Evolutionary conservation across 805 yeast species (phyloP), one percentile per base, ranked within the genome.

Genomic region (Metschnikowia colocasiae): DNA sequence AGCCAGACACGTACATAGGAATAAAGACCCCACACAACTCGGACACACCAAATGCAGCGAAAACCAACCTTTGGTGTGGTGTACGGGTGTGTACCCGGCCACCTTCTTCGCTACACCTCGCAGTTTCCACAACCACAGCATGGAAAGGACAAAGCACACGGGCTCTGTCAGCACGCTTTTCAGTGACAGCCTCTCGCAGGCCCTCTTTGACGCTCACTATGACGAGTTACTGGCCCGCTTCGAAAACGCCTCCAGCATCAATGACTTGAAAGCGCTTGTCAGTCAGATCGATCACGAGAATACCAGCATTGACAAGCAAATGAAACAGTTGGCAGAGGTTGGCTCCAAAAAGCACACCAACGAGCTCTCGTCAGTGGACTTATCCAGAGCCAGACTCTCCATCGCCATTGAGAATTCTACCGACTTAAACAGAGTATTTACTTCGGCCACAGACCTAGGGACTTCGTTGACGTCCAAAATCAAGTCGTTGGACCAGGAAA

Each of bases 401-500:
- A 71, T 81, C 0, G 75, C 87, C 1, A 68, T 84, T 46, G 64
- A 75, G 20, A 71, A 73, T 35, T 83, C 91, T 10, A 77, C 80
- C 42, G 72, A 78, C 2, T 66, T 87, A 48, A 73, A 78, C 26
- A 65, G 72, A 27, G 71, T 80, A 22, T 73, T 87, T 43, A 67
- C 81, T 5, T 69, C 75, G 35, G 85, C 95, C 0, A 81, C 85
- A 42, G 76, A 76, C 40, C 68, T 83, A 46, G 91, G 96, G 6
- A 69, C 75, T 32, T 71, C 78, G 13, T 78, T 91, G 43, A 85
- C 95, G 1, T 78, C 78, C 35, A 79, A 82, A 52, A 87, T 91
- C 48, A 74, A 85, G 47, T 63, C 81, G 2, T 69, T 87, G 34
- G 96, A 89, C 61, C 69, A 69, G 34, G 96, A 91, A 58, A 80